Base-by-base conservation (phyloP, 306 rosid species). In the Quercus wislizeni region DNA sequence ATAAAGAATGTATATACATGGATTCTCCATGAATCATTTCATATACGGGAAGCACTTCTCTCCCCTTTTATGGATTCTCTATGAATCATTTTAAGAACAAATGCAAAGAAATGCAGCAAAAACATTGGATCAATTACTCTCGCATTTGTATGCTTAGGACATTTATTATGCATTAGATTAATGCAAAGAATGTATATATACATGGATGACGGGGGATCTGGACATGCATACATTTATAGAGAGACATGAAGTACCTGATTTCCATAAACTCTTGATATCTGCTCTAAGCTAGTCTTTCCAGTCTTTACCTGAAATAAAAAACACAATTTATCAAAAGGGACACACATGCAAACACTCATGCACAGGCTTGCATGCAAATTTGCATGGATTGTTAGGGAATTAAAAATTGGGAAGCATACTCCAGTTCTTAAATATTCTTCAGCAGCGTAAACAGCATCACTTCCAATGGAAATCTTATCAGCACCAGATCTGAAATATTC, bases 401-500 rank as follows among this genome's bases (percentile, higher is more conserved):
- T 54, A 5, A 20, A 61, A 2, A 58, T 55, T 69, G 71, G 71
- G 64, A 72, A 71, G 74, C 92, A 71, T 91, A 95, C 99, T 76
- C 97, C 96, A 23, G 97, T 91, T 86, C 76, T 93, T 78, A 91
- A 19, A 88, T 90, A 91, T 83, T 95, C 93, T 85, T 95, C 97
- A 9, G 99, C 97, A 79, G 99, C 96, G 90, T 91, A 95, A 69
- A 93, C 98, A 28, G 98, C 99, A 82, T 95, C 97, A 71, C 99
- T 95, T 83, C 99, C 99, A 31, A 95, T 93, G 35, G 98, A 95
- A 78, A 95, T 95, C 87, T 95, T 95, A 82, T 95, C 99, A 69
- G 99, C 99, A 28, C 99, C 99, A 59, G 98, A 93, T 85, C 99
- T 91, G 81, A 95, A 95, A 85, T 93, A 95, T 86, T 95, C 99